Evolutionary conservation across 768 basidiomycete genomes (phyloP), one percentile per base, ranked within the genome.

Genomic region (Xerocomellus intermedius): DNA sequence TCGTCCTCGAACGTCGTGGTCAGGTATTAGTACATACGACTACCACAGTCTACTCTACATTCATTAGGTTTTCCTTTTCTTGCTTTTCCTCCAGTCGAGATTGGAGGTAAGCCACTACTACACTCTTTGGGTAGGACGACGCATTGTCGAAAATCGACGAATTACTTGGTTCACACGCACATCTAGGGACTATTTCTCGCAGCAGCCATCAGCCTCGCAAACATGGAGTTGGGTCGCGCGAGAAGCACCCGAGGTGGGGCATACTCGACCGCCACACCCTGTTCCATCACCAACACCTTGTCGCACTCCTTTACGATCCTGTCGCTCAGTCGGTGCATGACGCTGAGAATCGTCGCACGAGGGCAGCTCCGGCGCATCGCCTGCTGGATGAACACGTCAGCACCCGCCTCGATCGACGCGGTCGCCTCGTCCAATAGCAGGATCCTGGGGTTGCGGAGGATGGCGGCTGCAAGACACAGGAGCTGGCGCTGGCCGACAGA

Each of bases 401-500:
- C 76, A 35, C 94, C 86, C 6, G 94, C 82, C 70, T 97, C 94
- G 52, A 98, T 79, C 30, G 87, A 86, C 13, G 87, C 89, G 1
- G 68, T 70, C 33, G 69, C 69, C 55, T 71, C 69, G 54, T 71
- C 69, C 56, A 71, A 52, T 4, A 70, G 55, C 8, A 71, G 49
- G 42, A 71, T 71, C 42, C 48, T 66, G 21, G 68, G 70, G 42
- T 71, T 67, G 44, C 70, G 64, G 0, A 71, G 58, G 56, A 69
- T 65, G 39, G 67, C 69, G 35, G 56, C 61, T 21, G 69, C 67
- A 39, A 71, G 85, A 16, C 91, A 90, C 26, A 98, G 69, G 10
- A 95, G 73, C 73, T 97, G 95, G 64, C 83, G 83, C 75, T 98
- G 95, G 7, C 95, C 95, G 39, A 96, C 96, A 59, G 89, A 92